Base-by-base conservation (phyloP, 306 rosid species). In the Delonix regia region DNA sequence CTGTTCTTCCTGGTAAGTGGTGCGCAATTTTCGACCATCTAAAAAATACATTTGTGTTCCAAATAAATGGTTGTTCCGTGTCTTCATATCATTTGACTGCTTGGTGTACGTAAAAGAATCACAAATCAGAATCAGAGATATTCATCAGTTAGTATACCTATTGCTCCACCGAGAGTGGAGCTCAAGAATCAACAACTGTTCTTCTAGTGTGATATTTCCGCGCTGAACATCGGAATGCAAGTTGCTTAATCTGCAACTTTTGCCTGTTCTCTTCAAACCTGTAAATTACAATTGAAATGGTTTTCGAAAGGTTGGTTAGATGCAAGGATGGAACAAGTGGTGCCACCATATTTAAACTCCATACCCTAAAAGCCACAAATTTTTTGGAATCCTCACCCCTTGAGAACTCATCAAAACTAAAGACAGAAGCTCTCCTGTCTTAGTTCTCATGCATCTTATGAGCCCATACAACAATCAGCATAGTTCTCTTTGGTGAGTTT, bases 11-110 rank as follows among this genome's bases (percentile, higher is more conserved):
- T 0, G 97, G 97, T 87, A 92, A 85, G 27, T 89, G 88, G 33
- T 90, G 91, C 2, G 97, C 97, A 22, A 92, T 92, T 73, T 90
- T 92, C 8, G 97, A 92, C 97, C 97, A 92, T 67, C 97, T 92
- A 70, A 1, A 12, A 15, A 21, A 14, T 6, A 28, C 49, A 71
- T 18, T 1, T 18, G 6, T 16, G 6, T 5, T 16, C 4, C 4
- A n/a, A 7, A 51, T 6, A 21, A n/a, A n/a, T 52, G 59, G 25
- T 52, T 19, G 2, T 19, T 52, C 33, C 33, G 33, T 1, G 33
- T 30, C 33, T 30, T 30, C 33, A n/a, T n/a, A n/a, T n/a, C n/a
- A 30, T 30, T 30, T 30, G 33, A 30, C 33, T 30, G 33, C 33
- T 4, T 1, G 4, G 33, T n/a, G n/a, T n/a, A n/a, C n/a, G n/a